Evolutionary conservation across 2,329 filamentous ascomycete genomes (phyloP), one percentile per base, ranked within the genome.

Genomic region (Periconia macrospinosa): DNA sequence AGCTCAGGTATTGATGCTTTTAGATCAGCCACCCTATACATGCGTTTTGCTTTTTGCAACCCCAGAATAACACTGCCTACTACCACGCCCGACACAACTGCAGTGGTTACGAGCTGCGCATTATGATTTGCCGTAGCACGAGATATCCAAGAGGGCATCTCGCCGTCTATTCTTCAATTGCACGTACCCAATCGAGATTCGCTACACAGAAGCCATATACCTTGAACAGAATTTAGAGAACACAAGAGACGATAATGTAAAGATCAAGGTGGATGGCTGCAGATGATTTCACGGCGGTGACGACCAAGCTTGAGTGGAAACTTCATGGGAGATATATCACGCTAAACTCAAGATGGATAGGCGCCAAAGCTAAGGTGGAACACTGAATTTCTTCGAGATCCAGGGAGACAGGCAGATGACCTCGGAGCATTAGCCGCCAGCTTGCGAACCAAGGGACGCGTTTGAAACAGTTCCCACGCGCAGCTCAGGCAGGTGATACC

Each of bases 41-140:
- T 79, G 53, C 82, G 77, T 58, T 76, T 78, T 35, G 82, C 76
- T 50, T 82, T 78, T 65, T 86, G 84, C 49, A 82, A 78, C 2
- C 83, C 81, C 45, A 86, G 73, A 45, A 86, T 83, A 1, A 81
- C 78, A 59, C 78, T 77, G 5, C 75, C 78, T 23, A 81, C 78
- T 6, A 82, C 65, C 8, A 76, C 75, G 11, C 76, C 76, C 5
- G 80, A 81, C 10, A 80, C 71, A 19, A 90, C 78, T 2, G 90
- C 90, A 0, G 90, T 91, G 2, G 87, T 83, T 17, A 86, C 82
- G 35, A 94, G 78, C 70, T 92, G 90, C 41, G 78, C 72, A 62
- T 76, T 72, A 66, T 80, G 79, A 41, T 76, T 79, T 40, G 73
- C 70, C 5, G 75, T 74, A 30, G 74, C 68, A 46, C 76, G 70